These are phyloP conservation scores for Hymenoscyphus occultus DNA, from an alignment of 2,329 filamentous ascomycete genomes.

Conservation along the genomic window DNA sequence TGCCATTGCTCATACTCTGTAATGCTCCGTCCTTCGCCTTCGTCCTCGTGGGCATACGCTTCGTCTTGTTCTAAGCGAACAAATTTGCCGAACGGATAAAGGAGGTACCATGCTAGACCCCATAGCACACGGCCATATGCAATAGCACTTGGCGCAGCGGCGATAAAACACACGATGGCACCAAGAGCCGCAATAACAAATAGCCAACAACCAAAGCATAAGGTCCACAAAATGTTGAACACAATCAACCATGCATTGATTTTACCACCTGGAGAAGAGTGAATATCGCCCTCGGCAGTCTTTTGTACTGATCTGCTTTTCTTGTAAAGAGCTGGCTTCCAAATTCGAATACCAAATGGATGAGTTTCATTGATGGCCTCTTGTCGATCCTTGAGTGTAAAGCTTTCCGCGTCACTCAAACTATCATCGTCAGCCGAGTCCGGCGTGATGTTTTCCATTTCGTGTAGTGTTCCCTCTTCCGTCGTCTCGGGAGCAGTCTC, in stretches of 20 bases:
- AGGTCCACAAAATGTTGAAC: conserved; percentile 87
- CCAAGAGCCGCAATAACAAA: conserved; percentile 71
- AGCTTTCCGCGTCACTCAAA: conserved; percentile 91
- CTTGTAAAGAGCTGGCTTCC: conserved; percentile 98
- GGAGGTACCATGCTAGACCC: conserved; percentile 79
- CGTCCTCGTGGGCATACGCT: conserved; percentile 88
- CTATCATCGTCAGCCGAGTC: conserved; percentile 63
- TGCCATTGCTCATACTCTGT: conserved; percentile 99
- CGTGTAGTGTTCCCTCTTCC: conserved; percentile 29
- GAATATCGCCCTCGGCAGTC: conserved; percentile 93
- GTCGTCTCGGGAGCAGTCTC: conserved; percentile 20
- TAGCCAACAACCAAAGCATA: conserved; percentile 96
- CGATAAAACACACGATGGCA: conserved; percentile 73
- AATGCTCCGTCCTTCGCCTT: conserved; percentile 93
- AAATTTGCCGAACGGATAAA: conserved; percentile 97
- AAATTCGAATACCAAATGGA: conserved; percentile 96
- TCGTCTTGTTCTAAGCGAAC: conserved; percentile 92
- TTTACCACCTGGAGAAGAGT: conserved; percentile 84
- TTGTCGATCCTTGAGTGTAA: conserved; percentile 94
- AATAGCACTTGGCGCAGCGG: conserved; percentile 74
- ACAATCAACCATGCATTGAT: conserved; percentile 82
- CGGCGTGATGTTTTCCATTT: conserved; percentile 40
- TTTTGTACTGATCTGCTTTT: conserved; percentile 95
- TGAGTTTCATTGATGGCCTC: conserved; percentile 98
- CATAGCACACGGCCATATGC: conserved; percentile 85